A percentile compares a stretch with the other conserved stretches of the same genome.
Evolutionary conservation across 2,329 filamentous ascomycete species (phyloP).

Genomic region (Dothistroma pini): DNA sequence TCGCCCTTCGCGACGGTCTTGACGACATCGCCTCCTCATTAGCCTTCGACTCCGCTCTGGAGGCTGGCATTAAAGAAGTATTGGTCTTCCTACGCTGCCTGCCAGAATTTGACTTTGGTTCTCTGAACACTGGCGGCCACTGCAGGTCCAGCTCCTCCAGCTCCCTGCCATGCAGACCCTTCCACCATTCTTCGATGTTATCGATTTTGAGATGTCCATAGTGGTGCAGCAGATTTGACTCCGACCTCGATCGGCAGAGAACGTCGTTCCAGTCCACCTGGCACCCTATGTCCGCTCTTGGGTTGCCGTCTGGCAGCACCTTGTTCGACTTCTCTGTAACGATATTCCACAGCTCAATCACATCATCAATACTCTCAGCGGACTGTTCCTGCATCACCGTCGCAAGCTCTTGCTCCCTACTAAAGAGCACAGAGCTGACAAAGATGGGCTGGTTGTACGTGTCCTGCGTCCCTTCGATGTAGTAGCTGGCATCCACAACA

Average conservation of each 20-base stretch:
- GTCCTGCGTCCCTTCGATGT: not conserved
- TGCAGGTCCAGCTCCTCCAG: slow-evolving; percentile 8
- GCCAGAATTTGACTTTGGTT: slow-evolving; percentile 6
- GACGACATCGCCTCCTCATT: not conserved
- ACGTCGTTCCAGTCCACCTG: slow-evolving; percentile 8
- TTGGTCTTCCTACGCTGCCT: slow-evolving; percentile 3
- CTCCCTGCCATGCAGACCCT: not conserved
- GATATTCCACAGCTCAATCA: slow-evolving; percentile 14
- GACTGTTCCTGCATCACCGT: slow-evolving; percentile 16
- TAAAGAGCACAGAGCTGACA: slow-evolving; percentile 8
- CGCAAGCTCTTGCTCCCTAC: slow-evolving; percentile 18
- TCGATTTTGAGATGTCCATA: not conserved
- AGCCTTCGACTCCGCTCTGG: not conserved
- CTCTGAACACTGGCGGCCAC: slow-evolving; percentile 11
- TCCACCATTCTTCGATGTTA: not conserved
- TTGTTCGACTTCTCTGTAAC: slow-evolving; percentile 2
- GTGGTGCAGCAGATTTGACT: slow-evolving; percentile 3
- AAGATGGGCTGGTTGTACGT: slow-evolving; percentile 8
- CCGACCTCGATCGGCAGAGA: not conserved
- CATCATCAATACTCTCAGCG: slow-evolving; percentile 13
- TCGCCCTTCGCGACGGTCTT: not conserved
- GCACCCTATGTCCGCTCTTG: not conserved
- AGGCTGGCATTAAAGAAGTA: not conserved
- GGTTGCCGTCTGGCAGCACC: slow-evolving; percentile 5
- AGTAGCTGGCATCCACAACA: slow-evolving; percentile 16